These are phyloP conservation scores for Cymbopogon flexuosus DNA, from an alignment of 202 grass and related monocot genomes.

Conservation along the genomic window DNA sequence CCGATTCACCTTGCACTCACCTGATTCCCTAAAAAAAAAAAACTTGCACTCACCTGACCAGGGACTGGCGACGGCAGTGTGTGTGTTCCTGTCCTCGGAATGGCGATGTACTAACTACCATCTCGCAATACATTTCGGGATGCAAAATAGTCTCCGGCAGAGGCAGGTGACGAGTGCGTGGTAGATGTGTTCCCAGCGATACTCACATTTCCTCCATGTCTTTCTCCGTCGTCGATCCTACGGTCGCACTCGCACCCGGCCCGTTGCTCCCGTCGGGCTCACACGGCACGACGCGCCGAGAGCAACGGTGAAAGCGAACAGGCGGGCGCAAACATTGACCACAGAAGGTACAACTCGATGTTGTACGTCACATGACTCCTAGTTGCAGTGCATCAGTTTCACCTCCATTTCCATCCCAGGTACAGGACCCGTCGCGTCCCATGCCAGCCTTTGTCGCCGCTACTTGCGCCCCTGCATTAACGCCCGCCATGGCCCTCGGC, in stretches of 20 bases:
- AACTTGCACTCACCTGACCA: not conserved
- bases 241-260: not conserved
- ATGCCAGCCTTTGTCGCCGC: conserved; percentile 21
- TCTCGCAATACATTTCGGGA: not conserved
- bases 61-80: not conserved
- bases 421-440: conserved; percentile 12
- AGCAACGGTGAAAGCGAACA: conserved; percentile 15
- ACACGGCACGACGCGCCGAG: not conserved
- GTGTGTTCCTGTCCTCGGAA: not conserved
- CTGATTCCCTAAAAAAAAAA: too few species aligned
- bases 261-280: not conserved
- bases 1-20: too few species aligned
- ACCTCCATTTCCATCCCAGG: conserved; percentile 11
- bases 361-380: too few species aligned
- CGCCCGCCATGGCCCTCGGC: not conserved
- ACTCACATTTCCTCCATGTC: not conserved
- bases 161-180: not conserved
- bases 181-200: not conserved
- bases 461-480: conserved; percentile 28
- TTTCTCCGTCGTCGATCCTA: not conserved
- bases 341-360: not conserved
- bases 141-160: not conserved
- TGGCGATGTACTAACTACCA: not conserved
- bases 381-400: not conserved
- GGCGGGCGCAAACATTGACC: not conserved